Evolutionary conservation across 371 early-diverging fungal genomes (phyloP).

Genomic region (Actinomortierella wolfii): DNA sequence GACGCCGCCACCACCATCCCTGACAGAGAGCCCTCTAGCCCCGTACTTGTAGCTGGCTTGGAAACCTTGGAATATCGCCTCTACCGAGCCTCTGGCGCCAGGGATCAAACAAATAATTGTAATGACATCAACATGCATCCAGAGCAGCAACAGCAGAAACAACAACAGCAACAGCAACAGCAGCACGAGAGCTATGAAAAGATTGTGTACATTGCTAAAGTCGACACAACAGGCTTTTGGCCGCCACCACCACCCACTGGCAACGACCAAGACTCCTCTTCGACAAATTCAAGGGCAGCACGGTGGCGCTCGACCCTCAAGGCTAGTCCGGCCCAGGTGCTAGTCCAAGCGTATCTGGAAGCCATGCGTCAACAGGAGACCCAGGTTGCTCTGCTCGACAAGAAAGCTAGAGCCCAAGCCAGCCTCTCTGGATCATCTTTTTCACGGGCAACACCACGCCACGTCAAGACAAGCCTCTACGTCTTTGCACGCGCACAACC

Average conservation of each 20-base stretch:
- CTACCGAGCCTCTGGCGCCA: not conserved
- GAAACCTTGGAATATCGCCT: conserved; percentile 37
- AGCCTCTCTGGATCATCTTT: not conserved
- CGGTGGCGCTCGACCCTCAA: not conserved
- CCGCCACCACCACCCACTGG: conserved; percentile 29
- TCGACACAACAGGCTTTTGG: conserved; percentile 62
- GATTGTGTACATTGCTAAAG: conserved; percentile 62
- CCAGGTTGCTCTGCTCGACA: not conserved
- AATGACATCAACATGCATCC: too few species aligned
- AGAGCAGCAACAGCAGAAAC: not conserved
- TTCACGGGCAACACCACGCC: not conserved
- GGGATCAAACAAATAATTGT: too few species aligned
- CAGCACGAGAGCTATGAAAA: conserved; percentile 6
- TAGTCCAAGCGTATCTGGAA: conserved; percentile 56
- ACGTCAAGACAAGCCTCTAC: conserved; percentile 49
- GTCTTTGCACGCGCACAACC: conserved; percentile 88
- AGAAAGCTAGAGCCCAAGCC: not conserved
- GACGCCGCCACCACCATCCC: too few species aligned
- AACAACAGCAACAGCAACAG: not conserved
- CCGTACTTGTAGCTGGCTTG: conserved; percentile 25
- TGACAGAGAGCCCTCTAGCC: not conserved
- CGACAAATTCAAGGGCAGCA: too few species aligned
- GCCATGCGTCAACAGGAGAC: conserved; percentile 24
- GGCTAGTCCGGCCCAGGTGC: conserved; percentile 35
- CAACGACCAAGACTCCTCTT: not conserved